These are phyloP conservation scores for Claviceps sp. DNA, from an alignment of 2,329 filamentous ascomycete species.

Conservation along the genomic window DNA sequence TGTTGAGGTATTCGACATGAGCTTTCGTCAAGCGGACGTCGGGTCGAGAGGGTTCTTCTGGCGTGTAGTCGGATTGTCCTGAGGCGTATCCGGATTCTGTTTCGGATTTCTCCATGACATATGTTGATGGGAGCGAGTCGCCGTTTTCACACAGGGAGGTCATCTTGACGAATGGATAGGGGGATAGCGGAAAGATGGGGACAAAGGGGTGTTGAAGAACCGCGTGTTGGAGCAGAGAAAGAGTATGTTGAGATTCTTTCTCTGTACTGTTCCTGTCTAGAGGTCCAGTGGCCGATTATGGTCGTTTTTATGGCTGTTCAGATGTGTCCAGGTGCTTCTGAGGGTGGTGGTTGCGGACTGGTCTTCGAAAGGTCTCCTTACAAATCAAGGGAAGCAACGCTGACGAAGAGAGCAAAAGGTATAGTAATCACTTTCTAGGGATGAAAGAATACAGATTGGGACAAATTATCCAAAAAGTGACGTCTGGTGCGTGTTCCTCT, in stretches of 20 bases:
- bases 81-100: conserved; percentile 78
- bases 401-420: background rate
- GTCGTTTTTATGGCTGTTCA: background rate
- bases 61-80: conserved; percentile 27
- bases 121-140: conserved; percentile 26
- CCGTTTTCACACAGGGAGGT: conserved; percentile 18
- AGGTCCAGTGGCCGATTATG: background rate
- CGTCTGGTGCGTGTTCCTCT: background rate
- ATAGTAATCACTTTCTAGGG: background rate
- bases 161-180: background rate
- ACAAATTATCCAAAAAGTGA: background rate
- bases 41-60: conserved; percentile 38
- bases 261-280: background rate
- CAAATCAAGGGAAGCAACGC: background rate
- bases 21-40: conserved; percentile 74
- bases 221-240: too few relatives aligned
- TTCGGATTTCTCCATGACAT: conserved; percentile 30
- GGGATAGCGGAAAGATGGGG: background rate
- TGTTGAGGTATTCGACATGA: conserved; percentile 83
- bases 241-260: background rate
- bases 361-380: background rate
- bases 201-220: background rate
- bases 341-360: background rate
- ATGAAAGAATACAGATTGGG: background rate
- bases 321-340: background rate